Evolutionary conservation across 140 eudicot genomes (phyloP), one percentile per base, ranked within the genome.

Genomic region (Erigeron philadelphicus): DNA sequence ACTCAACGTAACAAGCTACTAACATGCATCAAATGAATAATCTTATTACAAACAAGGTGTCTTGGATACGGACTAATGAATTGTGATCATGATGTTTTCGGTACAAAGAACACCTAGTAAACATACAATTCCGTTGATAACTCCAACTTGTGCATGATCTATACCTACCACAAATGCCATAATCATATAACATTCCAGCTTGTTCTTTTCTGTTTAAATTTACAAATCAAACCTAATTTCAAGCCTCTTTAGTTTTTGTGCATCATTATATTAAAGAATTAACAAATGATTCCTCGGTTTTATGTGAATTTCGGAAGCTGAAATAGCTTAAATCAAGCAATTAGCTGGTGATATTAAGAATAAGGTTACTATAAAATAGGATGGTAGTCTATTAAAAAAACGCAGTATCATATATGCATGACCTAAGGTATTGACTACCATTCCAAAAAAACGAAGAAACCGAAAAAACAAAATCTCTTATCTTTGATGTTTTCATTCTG

Each of bases 321-420:
- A 61, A 69, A 8, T 11, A 15, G 75, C 49, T 40, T n/a, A 54
- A 66, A 66, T 44, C 44, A 11, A 73, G 77, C 77, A 61, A 41
- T 41, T 67, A 19, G 70, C 55, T 62, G 19, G 49, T 52, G 53
- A 70, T 12, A 48, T 66, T 59, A 75, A 75, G 42, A 54, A 35
- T 65, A 64, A 9, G 0, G 49, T 65, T 69, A 72, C 78, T 77
- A 50, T 56, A 70, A 71, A 12, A 61, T 31, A 75, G 61, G 53
- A 69, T 17, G 40, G 64, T 54, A 54, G 21, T 56, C 75, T 56
- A 71, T 3, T 16, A 8, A 61, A 47, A 61, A 9, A 17, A 13
- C 7, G 59, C 16, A 60, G 7, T 61, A 72, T 31, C 11, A 52
- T 43, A 70, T 63, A 31, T 76, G 67, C 72, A 63, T 42, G 45